These are phyloP conservation scores for Colletotrichum falcatum DNA, from an alignment of 2,329 filamentous ascomycete species.

Conservation along the genomic window DNA sequence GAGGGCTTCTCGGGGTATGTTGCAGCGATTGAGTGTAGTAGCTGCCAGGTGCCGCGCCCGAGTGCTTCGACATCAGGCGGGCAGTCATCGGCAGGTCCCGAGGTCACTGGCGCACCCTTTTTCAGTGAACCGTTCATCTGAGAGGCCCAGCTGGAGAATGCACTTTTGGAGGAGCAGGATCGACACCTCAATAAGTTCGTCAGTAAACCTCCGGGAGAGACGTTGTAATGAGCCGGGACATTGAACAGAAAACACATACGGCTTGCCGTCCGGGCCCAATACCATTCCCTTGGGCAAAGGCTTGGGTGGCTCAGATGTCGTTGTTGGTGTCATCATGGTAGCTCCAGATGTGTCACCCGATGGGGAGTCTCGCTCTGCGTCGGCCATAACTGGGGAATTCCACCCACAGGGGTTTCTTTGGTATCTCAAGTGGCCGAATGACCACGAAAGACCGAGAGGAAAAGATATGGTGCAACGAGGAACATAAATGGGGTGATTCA, in stretches of 20 bases:
- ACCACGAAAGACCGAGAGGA: not conserved
- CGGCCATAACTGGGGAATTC: conserved; percentile 7
- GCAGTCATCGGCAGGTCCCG: conserved; percentile 71
- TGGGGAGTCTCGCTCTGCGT: conserved; percentile 18
- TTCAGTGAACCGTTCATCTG: conserved; percentile 60
- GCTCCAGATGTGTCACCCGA: not conserved
- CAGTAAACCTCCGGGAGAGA: not conserved
- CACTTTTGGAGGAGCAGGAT: conserved; percentile 67
- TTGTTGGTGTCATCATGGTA: not conserved
- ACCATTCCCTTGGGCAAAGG: conserved; percentile 78
- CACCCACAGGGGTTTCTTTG: conserved; percentile 60
- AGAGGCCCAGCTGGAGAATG: conserved; percentile 72
- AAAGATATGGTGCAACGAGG: not conserved
- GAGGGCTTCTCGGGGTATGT: conserved; percentile 82
- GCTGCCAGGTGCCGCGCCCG: conserved; percentile 90
- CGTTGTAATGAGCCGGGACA: not conserved
- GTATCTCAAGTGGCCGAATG: conserved; percentile 60
- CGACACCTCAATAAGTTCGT: conserved; percentile 68
- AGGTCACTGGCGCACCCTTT: conserved; percentile 48
- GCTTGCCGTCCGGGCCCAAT: conserved; percentile 84
- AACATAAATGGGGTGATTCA: not conserved
- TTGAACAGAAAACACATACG: conserved; percentile 65
- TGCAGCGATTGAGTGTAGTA: conserved; percentile 92
- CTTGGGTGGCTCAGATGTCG: conserved; percentile 55
- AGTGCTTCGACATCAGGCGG: conserved; percentile 91